These are phyloP conservation scores for Collybiopsis confluens DNA, from an alignment of 768 basidiomycete species.

Conservation along the genomic window DNA sequence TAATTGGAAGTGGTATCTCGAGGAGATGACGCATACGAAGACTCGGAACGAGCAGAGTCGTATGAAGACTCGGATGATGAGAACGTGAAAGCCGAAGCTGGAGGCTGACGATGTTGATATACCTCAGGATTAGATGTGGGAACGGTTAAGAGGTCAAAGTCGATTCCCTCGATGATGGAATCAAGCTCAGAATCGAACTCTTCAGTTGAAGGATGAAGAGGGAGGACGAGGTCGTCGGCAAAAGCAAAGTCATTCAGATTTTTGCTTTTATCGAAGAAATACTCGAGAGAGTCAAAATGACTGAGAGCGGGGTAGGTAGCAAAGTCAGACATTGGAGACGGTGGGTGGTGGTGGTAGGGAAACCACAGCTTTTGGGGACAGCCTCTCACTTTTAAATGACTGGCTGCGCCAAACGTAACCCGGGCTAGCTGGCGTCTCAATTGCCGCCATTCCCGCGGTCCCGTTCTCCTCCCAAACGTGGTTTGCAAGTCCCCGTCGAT, in stretches of 20 bases:
- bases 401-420: no score
- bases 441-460: no score
- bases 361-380: background rate
- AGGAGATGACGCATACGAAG: constrained; percentile 61
- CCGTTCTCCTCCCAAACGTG: no score
- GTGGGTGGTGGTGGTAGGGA: background rate
- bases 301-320: background rate
- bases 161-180: constrained; percentile 58
- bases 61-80: constrained; percentile 70
- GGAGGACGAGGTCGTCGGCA: constrained; percentile 74
- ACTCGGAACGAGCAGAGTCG: constrained; percentile 68
- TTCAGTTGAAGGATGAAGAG: no score
- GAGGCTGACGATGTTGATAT: constrained; percentile 60
- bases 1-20: constrained; percentile 41
- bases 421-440: no score
- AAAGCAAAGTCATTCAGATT: constrained; percentile 51
- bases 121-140: constrained; percentile 35
- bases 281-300: background rate
- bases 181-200: constrained; percentile 82
- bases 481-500: no score
- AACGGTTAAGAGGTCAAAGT: constrained; percentile 60
- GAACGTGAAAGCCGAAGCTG: constrained; percentile 74
- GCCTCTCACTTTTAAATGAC: no score
- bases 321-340: constrained; percentile 4
- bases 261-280: constrained; percentile 31